Conservation (phyloP, 441 rosid genomes). For the Populus tomentosa region DNA sequence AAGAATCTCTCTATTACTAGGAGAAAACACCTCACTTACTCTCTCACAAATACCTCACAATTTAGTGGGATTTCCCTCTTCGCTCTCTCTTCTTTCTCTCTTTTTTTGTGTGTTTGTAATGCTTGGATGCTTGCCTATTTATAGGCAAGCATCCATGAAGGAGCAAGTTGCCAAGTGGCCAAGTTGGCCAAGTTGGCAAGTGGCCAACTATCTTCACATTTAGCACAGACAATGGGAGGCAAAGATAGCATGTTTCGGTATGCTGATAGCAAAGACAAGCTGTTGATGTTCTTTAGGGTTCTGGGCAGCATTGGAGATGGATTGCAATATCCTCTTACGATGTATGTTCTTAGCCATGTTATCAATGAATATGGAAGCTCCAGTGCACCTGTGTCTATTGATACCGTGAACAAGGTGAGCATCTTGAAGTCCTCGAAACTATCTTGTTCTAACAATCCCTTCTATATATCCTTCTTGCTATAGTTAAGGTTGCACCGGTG, state of each 20-base stretch:
- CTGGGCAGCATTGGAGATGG: slow-evolving; percentile 79
- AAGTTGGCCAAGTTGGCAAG: no score
- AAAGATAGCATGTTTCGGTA: slow-evolving; percentile 51
- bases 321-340: slow-evolving; percentile 49
- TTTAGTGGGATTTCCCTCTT: no score
- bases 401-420: slow-evolving; percentile 46
- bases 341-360: slow-evolving; percentile 55
- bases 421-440: neutral
- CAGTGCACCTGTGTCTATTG: slow-evolving; percentile 17
- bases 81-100: no score
- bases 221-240: slow-evolving; percentile 27
- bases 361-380: slow-evolving; percentile 55
- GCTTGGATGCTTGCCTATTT: no score
- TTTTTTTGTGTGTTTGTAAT: no score
- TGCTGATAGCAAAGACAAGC: slow-evolving; percentile 53
- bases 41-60: no score
- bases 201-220: no score
- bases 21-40: no score
- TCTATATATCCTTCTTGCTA: neutral
- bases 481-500: no score
- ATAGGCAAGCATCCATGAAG: no score
- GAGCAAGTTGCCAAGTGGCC: no score
- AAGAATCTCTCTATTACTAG: no score
- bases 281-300: slow-evolving; percentile 53
- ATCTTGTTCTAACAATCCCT: neutral